These are phyloP conservation scores for Hymenoscyphus linearis DNA, from an alignment of 2,329 filamentous ascomycete species.

Conservation along the genomic window DNA sequence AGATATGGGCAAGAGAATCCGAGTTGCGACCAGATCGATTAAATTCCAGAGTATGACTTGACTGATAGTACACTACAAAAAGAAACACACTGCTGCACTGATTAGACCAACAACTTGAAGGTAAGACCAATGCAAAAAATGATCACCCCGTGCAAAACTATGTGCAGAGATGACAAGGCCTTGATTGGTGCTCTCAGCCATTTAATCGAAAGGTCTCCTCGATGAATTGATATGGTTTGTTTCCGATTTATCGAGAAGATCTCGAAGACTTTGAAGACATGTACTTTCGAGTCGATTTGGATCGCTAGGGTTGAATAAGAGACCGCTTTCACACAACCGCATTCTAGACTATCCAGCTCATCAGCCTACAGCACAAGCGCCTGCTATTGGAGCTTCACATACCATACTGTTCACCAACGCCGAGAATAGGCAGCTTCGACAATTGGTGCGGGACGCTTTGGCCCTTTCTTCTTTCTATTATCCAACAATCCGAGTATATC, in stretches of 20 bases:
- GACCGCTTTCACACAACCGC: not conserved
- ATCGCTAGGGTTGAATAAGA: too few relatives aligned
- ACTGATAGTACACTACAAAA: conserved; percentile 7
- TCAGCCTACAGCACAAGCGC: not conserved
- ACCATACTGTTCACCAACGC: not conserved
- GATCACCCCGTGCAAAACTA: not conserved
- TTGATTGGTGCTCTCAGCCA: not conserved
- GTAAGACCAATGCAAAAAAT: conserved; percentile 2
- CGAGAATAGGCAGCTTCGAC: not conserved
- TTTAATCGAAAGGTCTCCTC: too few relatives aligned
- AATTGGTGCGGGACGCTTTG: not conserved
- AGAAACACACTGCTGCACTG: conserved; percentile 10
- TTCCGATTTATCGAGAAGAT: not conserved
- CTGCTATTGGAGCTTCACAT: not conserved
- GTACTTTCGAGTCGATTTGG: too few relatives aligned
- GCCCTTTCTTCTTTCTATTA: not conserved
- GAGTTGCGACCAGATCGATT: not conserved
- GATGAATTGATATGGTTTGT: too few relatives aligned
- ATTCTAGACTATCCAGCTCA: not conserved
- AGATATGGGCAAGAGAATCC: not conserved
- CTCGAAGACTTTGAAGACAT: not conserved
- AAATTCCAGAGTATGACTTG: not conserved
- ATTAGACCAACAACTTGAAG: conserved; percentile 28
- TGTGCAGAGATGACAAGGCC: not conserved
- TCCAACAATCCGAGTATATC: conserved; percentile 28